Conservation (phyloP, 2,329 filamentous ascomycete species). For the Monilinia vaccinii-corymbosi region DNA sequence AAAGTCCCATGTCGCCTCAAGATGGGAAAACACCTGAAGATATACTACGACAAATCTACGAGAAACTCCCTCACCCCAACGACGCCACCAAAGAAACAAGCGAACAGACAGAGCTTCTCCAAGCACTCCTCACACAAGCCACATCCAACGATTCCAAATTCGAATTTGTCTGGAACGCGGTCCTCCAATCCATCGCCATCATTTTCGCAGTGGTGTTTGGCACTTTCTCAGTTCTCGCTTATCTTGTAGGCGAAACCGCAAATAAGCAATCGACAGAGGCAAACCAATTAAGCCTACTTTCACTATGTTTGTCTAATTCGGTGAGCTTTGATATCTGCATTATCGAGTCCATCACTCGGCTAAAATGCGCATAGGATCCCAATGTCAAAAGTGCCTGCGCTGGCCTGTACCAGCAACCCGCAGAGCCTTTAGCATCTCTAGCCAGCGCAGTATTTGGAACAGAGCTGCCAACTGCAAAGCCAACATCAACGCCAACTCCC, state of each 20-base stretch:
- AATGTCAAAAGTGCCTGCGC: neutral
- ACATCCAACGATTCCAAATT: neutral
- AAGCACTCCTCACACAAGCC: neutral
- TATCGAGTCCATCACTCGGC: neutral
- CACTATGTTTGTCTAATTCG: neutral
- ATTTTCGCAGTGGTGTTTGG: neutral
- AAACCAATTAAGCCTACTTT: neutral
- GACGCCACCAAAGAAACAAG: neutral
- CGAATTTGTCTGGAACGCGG: neutral
- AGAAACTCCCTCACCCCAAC: neutral
- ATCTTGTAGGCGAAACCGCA: neutral
- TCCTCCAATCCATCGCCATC: neutral
- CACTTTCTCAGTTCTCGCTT: neutral
- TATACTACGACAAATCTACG: neutral
- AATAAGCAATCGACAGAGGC: neutral
- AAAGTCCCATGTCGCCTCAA: neutral
- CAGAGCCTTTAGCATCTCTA: neutral
- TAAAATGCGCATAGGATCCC: neutral
- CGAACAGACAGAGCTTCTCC: neutral
- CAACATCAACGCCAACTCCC: neutral
- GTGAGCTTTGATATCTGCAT: neutral
- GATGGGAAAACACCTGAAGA: neutral
- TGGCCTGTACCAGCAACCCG: neutral
- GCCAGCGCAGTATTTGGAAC: neutral
- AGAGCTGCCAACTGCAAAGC: neutral